Evolutionary conservation across 345 rosid species (phyloP).

Genomic region (Syzygium jambos): DNA sequence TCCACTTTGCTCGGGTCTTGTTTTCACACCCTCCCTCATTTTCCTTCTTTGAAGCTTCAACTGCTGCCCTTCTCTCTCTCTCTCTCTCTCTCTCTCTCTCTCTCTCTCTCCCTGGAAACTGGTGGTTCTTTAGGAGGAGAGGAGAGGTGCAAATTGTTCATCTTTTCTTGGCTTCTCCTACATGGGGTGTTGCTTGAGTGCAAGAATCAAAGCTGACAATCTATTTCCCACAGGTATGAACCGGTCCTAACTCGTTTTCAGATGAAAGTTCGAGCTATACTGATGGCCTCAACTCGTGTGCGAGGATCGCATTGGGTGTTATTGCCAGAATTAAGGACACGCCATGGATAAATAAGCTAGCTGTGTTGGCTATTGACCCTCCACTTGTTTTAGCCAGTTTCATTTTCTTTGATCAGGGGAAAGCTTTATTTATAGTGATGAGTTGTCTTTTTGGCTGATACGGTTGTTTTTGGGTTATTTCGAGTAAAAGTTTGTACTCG

Average conservation of each 20-base stretch:
- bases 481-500: not conserved
- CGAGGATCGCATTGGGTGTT: not conserved
- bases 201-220: conserved; percentile 28
- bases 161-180: not conserved
- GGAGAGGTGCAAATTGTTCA: not conserved
- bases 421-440: not conserved
- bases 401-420: not conserved
- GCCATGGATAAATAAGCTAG: not conserved
- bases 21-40: not conserved
- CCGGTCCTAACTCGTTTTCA: not conserved
- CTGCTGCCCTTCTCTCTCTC: not conserved
- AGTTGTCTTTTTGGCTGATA: not conserved
- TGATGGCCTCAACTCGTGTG: not conserved
- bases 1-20: not conserved
- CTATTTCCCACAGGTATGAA: conserved; percentile 27
- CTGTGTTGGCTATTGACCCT: not conserved
- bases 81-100: too few species aligned
- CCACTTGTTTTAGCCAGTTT: not conserved
- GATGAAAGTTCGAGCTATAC: not conserved
- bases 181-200: not conserved
- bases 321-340: not conserved
- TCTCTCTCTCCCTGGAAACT: not conserved
- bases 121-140: not conserved
- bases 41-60: not conserved
- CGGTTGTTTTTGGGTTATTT: not conserved